Percentiles rank a stretch among this genome's conserved stretches.
Evolutionary conservation across 768 basidiomycete genomes (phyloP).

Genomic region (Mycena filopes): DNA sequence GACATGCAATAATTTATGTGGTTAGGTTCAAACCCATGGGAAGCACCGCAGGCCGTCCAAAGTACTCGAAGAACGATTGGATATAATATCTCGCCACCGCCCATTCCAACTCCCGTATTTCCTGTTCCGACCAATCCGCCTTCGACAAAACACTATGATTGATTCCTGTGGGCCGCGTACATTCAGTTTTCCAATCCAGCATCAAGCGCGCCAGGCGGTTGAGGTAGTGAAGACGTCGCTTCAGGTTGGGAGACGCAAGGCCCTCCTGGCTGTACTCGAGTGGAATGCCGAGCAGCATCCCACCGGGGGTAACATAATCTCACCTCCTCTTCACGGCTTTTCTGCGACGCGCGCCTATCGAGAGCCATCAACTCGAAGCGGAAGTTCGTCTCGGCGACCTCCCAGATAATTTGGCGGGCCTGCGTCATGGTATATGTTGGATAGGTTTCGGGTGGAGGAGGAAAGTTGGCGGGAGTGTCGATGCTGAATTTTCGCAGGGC

Average conservation of each 20-base stretch:
- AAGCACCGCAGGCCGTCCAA: background rate
- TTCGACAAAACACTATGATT: background rate
- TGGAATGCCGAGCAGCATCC: background rate
- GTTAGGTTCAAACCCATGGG: background rate
- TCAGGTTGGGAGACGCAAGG: background rate
- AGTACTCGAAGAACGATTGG: background rate
- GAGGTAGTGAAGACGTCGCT: background rate
- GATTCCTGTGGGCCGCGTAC: background rate
- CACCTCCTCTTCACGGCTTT: background rate
- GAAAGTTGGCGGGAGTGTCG: background rate
- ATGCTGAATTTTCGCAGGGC: background rate
- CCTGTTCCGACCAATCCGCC: background rate
- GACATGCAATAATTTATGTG: no score
- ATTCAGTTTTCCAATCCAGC: background rate
- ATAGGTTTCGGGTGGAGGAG: background rate
- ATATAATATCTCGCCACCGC: background rate
- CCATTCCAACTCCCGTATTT: background rate
- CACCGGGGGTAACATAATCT: background rate
- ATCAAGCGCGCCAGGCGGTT: background rate
- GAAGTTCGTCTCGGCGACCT: slow-evolving; percentile 1
- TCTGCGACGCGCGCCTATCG: background rate
- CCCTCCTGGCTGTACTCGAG: background rate
- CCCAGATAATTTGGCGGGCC: background rate
- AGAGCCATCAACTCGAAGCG: slow-evolving; percentile 1
- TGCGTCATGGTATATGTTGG: background rate